Evolutionary conservation across 768 basidiomycete genomes (phyloP), one percentile per base, ranked within the genome.

Genomic region (Astraeus odoratus): DNA sequence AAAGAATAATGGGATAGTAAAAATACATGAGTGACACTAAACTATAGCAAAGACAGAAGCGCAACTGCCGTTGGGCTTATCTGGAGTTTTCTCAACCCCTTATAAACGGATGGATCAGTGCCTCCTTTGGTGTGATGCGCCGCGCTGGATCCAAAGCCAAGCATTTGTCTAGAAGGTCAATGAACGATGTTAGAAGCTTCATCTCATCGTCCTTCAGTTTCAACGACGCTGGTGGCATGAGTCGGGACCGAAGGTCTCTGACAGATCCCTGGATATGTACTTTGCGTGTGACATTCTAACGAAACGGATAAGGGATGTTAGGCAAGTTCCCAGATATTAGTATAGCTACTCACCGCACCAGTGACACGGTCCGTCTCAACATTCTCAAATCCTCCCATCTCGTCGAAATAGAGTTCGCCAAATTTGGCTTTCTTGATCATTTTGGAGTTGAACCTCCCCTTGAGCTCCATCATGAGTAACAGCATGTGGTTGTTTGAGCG

Each of bases 401-500:
- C 93, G 57, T 98, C 94, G 53, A 98, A 99, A 58, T 93, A 95
- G 55, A 86, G 67, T 40, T 90, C 84, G 1, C 88, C 90, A 66
- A 98, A 97, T 59, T 86, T 84, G 1, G 88, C 88, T 60, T 86
- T 91, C 69, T 95, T 96, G 64, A 98, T 86, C 81, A 91, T 81
- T 67, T 91, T 92, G 51, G 79, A 74, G 58, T 91, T 94, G 69
- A 98, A 88, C 39, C 92, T 77, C 27, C 96, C 94, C 64, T 90
- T 94, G 47, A 96, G 73, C 63, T 98, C 95, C 93, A 97, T 97
- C 87, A 97, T 96, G 46, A 89, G 79, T 44, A 92, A 73, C 16
- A 98, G 72, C 95, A 98, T 98, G 58, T 98, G 94, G 59, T 96
- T 96, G 66, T 99, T 98, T 15, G 89, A 89, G 30, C 91, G 81